Conservation (phyloP, 1,284 basidiomycete genomes). For the Apiotrichum domesticum region DNA sequence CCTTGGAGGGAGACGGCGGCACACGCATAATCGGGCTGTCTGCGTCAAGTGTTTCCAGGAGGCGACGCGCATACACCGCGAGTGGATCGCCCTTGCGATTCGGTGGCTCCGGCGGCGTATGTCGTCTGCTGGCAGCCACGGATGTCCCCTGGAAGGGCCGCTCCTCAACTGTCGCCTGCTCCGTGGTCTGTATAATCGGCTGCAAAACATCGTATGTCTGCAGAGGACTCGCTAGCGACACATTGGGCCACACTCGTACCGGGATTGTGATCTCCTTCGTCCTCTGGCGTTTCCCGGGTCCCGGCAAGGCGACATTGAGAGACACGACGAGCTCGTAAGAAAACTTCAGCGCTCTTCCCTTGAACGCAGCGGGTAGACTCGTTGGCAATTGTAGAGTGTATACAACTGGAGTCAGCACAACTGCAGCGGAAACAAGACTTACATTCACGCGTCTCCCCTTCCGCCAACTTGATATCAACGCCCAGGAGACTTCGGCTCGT, state of each 20-base stretch:
- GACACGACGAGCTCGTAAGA: constrained; percentile 84
- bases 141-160: neutral
- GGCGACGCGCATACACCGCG: constrained; percentile 30
- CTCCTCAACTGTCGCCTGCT: constrained; percentile 33
- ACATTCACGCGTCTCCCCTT: constrained; percentile 41
- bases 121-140: neutral
- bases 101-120: constrained; percentile 6
- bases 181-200: constrained; percentile 44
- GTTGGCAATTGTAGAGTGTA: constrained; percentile 70
- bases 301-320: constrained; percentile 34
- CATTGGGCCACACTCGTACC: constrained; percentile 40
- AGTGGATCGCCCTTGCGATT: constrained; percentile 17
- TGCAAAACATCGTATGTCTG: constrained; percentile 40
- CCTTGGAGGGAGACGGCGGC: constrained; percentile 12
- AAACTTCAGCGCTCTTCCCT: constrained; percentile 74
- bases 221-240: constrained; percentile 27
- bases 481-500: constrained; percentile 40
- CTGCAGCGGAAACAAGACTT: constrained; percentile 8
- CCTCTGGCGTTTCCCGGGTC: constrained; percentile 30
- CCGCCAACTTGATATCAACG: constrained; percentile 39
- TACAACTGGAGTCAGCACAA: constrained; percentile 53
- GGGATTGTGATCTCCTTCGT: constrained; percentile 37
- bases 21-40: constrained; percentile 1
- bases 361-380: constrained; percentile 81
- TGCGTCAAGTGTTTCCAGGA: constrained; percentile 22